phyloP scores from a whole-genome alignment of 345 rosid species.

The Camelina laxa region DNA sequence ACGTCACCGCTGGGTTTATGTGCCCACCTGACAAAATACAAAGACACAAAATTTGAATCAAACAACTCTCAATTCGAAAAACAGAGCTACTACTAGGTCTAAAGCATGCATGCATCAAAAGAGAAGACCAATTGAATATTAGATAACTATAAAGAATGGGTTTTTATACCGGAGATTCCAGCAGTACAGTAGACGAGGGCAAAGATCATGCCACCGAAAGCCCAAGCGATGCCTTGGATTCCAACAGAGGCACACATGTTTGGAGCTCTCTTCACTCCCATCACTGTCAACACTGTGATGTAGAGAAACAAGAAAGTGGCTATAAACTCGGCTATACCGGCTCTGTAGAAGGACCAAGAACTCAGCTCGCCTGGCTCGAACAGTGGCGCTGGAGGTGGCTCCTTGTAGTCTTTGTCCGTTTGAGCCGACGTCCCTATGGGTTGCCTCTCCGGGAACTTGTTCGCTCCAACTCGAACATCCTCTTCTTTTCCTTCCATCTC shows the following conservation, averaged over 20 bases:
- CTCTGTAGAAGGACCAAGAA: conserved; percentile 54
- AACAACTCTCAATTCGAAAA: too few relatives aligned
- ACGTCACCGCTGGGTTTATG: conserved; percentile 52
- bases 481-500: conserved; percentile 55
- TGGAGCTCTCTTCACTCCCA: conserved; percentile 50
- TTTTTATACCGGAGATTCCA: conserved; percentile 51
- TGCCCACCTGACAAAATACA: conserved; percentile 51
- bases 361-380: conserved; percentile 50
- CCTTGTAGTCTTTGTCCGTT: conserved; percentile 52
- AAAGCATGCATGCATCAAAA: background rate
- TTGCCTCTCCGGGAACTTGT: conserved; percentile 53
- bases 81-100: too few relatives aligned
- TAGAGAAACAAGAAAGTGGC: conserved; percentile 47
- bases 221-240: conserved; percentile 57
- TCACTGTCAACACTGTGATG: conserved; percentile 50
- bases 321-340: conserved; percentile 49
- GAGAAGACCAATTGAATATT: background rate
- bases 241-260: conserved; percentile 54
- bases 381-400: conserved; percentile 54
- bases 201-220: conserved; percentile 59
- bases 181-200: conserved; percentile 58
- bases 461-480: conserved; percentile 53
- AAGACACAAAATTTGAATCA: background rate
- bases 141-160: too few relatives aligned
- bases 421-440: conserved; percentile 54